Evolutionary conservation across 176 grass and related monocot species (phyloP).

Genomic region (Cocos nucifera): DNA sequence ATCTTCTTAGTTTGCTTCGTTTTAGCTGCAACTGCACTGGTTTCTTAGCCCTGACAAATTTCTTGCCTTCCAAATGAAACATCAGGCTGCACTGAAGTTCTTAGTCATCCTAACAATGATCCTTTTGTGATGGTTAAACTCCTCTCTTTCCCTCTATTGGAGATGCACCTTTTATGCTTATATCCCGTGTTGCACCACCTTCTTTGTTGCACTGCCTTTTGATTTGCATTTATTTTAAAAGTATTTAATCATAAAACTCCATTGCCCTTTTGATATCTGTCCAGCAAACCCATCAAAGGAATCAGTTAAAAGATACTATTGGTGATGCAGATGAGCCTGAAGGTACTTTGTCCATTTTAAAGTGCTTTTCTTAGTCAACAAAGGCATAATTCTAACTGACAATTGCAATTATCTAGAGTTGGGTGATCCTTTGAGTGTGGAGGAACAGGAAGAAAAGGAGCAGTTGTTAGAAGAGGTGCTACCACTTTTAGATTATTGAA

Average conservation of each 20-base stretch:
- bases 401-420: conserved; percentile 30
- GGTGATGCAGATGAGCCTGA: conserved; percentile 81
- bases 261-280: conserved; percentile 23
- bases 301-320: conserved; percentile 86
- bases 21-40: neutral
- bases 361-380: neutral
- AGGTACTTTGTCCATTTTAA: conserved; percentile 34
- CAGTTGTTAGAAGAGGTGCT: conserved; percentile 68
- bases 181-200: too few relatives aligned
- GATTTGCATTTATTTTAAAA: too few relatives aligned
- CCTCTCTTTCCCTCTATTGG: too few relatives aligned
- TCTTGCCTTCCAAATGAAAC: too few relatives aligned
- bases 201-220: too few relatives aligned
- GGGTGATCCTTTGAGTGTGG: conserved; percentile 65
- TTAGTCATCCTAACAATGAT: too few relatives aligned
- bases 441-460: conserved; percentile 91
- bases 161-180: too few relatives aligned
- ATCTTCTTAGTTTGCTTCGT: neutral
- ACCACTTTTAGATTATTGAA: neutral
- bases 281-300: conserved; percentile 73
- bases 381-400: too few relatives aligned
- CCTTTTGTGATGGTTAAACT: too few relatives aligned
- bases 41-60: too few relatives aligned
- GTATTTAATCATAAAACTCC: neutral
- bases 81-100: too few relatives aligned